These are phyloP conservation scores for Gloeophyllum trabeum DNA, from an alignment of 768 basidiomycete genomes.

Conservation along the genomic window DNA sequence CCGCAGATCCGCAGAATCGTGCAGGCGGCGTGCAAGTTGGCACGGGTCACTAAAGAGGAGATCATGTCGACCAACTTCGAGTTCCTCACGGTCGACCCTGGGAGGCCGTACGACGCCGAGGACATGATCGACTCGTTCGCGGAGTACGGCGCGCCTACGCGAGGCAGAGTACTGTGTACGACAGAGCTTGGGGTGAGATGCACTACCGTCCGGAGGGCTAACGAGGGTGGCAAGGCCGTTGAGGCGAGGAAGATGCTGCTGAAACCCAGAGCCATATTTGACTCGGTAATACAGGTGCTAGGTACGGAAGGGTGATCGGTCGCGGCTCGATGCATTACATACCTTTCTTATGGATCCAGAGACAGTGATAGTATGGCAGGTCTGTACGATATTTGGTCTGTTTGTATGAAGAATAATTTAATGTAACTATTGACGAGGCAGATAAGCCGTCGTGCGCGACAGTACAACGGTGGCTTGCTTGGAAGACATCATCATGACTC, in stretches of 20 bases:
- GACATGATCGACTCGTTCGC: slow-evolving; percentile 57
- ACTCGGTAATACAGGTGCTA: slow-evolving; percentile 49
- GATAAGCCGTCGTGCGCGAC: too few species aligned
- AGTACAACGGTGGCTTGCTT: too few species aligned
- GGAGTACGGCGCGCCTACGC: slow-evolving; percentile 37
- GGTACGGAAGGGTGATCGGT: not conserved
- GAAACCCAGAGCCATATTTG: slow-evolving; percentile 67
- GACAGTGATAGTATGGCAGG: too few species aligned
- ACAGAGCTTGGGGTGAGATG: slow-evolving; percentile 66
- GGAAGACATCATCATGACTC: too few species aligned
- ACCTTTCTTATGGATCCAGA: too few species aligned
- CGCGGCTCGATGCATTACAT: too few species aligned
- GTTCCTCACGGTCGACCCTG: slow-evolving; percentile 48
- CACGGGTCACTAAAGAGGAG: slow-evolving; percentile 56
- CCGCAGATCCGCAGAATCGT: slow-evolving; percentile 59
- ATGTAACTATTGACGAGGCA: too few species aligned
- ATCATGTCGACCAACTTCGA: slow-evolving; percentile 74
- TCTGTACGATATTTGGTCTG: too few species aligned
- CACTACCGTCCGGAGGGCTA: slow-evolving; percentile 30
- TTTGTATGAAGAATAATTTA: too few species aligned
- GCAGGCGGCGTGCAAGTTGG: slow-evolving; percentile 48
- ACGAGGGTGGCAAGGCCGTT: slow-evolving; percentile 18
- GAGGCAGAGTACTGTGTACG: slow-evolving; percentile 41
- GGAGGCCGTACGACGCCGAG: slow-evolving; percentile 33
- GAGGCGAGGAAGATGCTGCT: slow-evolving; percentile 52